Evolutionary conservation across 2,329 filamentous ascomycete species (phyloP).

Genomic region (Fusarium sp.): DNA sequence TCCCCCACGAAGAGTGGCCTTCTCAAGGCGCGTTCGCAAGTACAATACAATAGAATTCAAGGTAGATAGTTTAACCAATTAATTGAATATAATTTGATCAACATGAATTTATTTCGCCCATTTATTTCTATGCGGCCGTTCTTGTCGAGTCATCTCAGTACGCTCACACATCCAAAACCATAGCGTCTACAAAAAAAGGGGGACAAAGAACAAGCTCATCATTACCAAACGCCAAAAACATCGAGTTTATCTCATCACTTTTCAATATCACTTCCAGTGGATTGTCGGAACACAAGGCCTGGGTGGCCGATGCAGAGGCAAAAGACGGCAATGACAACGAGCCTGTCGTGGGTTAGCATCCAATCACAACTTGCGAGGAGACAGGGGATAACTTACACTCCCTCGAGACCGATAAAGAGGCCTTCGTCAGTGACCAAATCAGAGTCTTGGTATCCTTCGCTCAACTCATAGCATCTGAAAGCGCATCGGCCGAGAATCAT

Average conservation of each 20-base stretch:
- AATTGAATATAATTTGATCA: background rate
- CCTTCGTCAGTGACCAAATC: conserved; percentile 63
- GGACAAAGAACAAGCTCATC: background rate
- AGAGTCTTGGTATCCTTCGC: conserved; percentile 68
- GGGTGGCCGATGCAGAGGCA: conserved; percentile 54
- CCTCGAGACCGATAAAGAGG: conserved; percentile 67
- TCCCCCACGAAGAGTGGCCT: background rate
- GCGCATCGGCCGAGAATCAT: conserved; percentile 71
- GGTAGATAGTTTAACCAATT: background rate
- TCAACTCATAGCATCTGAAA: conserved; percentile 74
- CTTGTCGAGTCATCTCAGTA: background rate
- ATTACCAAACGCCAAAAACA: background rate
- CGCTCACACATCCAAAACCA: background rate
- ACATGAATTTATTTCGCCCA: background rate
- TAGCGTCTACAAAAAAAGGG: background rate
- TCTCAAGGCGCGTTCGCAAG: background rate
- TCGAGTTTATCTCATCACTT: conserved; percentile 1
- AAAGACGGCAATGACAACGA: conserved; percentile 52
- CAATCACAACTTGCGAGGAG: rapidly evolving
- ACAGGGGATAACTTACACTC: conserved; percentile 51
- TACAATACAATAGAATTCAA: background rate
- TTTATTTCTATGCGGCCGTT: background rate
- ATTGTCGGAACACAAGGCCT: conserved; percentile 44
- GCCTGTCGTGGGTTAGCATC: conserved; percentile 37
- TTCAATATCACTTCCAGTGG: conserved; percentile 15